Base-by-base conservation (phyloP, 1,284 basidiomycete species). In the Austroboletus niveus region DNA sequence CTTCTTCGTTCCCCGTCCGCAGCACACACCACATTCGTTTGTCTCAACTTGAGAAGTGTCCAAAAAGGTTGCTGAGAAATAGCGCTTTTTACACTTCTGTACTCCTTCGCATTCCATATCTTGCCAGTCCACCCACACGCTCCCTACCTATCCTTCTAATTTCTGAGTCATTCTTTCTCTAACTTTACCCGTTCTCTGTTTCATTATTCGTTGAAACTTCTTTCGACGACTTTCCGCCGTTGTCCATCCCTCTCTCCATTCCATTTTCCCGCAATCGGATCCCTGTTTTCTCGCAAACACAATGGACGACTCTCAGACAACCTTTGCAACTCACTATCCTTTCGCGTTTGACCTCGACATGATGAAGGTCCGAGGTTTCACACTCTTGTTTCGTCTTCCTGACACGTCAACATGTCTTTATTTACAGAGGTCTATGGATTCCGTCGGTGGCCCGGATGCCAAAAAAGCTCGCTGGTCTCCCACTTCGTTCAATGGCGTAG, bases 391-490 rank as follows among this genome's bases (percentile, higher is more conserved):
- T 42, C 43, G 1, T 14, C 1, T 47, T 32, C 10, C 46, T 53
- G 20, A 62, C 52, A 36, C 32, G 12, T 40, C 38, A 41, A 47
- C 24, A 42, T 27, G 27, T 27, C 27, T 56, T 29, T 31, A 35
- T 32, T 4, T 31, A n/a, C 68, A 88, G 86, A 79, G 84, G 72
- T 82, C 89, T 52, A 89, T 92, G 77, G 90, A 93, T 72, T 70
- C 84, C 65, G 77, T 81, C 58, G 84, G 84, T 64, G 88, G 87
- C 63, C 86, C 87, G 62, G 87, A 90, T 71, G 78, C 87, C 47
- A 93, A 92, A 80, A 92, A 92, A 73, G 83, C 89, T 51, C 85
- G 89, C 59, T 91, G 88, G 87, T 89, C 86, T 46, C 87, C 87
- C 52, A 84, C 77, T 55, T 84, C 84, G 24, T 80, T 82, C 60